Evolutionary conservation across 2,329 filamentous ascomycete species (phyloP), one percentile per base, ranked within the genome.

Genomic region (Fusarium pilosicola): DNA sequence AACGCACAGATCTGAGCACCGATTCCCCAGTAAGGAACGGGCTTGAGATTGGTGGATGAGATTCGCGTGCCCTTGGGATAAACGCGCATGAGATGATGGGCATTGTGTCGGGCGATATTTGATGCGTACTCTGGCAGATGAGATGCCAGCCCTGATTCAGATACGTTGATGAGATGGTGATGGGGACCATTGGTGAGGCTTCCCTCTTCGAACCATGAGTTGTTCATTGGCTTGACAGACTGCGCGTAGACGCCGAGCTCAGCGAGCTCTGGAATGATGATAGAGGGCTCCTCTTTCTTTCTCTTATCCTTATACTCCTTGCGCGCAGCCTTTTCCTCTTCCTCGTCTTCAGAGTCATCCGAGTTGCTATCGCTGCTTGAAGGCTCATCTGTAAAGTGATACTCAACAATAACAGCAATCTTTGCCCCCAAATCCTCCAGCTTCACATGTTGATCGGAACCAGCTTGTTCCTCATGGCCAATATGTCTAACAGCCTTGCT

Each of bases 1-100:
- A 93, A 84, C 7, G 91, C 91, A 77, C 90, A 92, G 52, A 93
- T 90, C 75, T 93, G 91, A 6, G 91, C 90, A 3, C 91, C 91
- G 8, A 92, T 79, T 12, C 86, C 89, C 91, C 91, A 93, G 78
- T 91, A 93, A 0, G 87, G 85, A 0, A 90, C 86, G 0, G 90
- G 90, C 60, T 86, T 85, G 6, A 93, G 85, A 76, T 93, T 93
- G 41, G 85, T 86, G 5, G 90, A 92, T 1, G 88, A 89, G 78
- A 93, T 92, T 48, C 91, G 88, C 0, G 90, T 92, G 55, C 91
- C 91, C 76, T 92, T 92, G 42, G 91, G 91, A 73, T 85, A 93
- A 4, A 93, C 90, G 8, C 91, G 88, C 91, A 93, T 93, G n/a
- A 93, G 84, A 68, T 92, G 89, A 26, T 86, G 83, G 1, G 90